Evolutionary conservation across 1,284 basidiomycete species (phyloP), one percentile per base, ranked within the genome.

Genomic region (Marasmius tenuissimus): DNA sequence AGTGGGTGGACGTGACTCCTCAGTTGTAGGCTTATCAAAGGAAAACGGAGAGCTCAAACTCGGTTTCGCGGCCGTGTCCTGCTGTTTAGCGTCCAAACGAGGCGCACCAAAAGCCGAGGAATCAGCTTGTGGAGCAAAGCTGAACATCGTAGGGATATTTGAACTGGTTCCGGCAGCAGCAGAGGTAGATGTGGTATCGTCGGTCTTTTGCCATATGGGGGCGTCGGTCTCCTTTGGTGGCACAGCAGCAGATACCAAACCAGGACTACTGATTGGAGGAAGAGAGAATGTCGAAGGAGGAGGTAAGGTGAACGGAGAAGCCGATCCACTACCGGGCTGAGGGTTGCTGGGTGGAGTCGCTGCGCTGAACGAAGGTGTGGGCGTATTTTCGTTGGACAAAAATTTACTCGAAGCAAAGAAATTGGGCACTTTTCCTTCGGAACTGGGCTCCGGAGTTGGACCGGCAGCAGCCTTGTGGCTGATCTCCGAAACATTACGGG

Each of bases 331-430:
- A 34, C 40, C 38, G 8, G n/a, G n/a, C 47, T 45, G 16, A 45
- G 27, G 27, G 27, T 27, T 27, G 27, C 27, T 51, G 22, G 45
- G 12, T 10, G 37, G n/a, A 12, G 50, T 35, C 7, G 34, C 8
- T 56, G 39, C 55, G 63, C 49, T 10, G 61, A 58, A 38, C 39
- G 66, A 52, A 12, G 61, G 45, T 6, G 60, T 53, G 18, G 59
- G 22, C n/a, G 61, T 38, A 42, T 52, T 57, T 49, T 58, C n/a
- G 37, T n/a, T 34, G 34, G 59, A 34, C 55, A 62, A 61, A 57
- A 27, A 55, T 54, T 58, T 65, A 48, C 37, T 58, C 48, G 62
- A 66, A 39, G 78, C 75, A 59, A 87, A 86, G 68, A 86, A 85
- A 67, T 85, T 79, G 9, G 84, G 85, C 35, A 84, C 68, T 33